A percentile compares a stretch with the other conserved stretches of the same genome.
Conservation (phyloP, 106 monocot species). For the Acorus calamus region DNA sequence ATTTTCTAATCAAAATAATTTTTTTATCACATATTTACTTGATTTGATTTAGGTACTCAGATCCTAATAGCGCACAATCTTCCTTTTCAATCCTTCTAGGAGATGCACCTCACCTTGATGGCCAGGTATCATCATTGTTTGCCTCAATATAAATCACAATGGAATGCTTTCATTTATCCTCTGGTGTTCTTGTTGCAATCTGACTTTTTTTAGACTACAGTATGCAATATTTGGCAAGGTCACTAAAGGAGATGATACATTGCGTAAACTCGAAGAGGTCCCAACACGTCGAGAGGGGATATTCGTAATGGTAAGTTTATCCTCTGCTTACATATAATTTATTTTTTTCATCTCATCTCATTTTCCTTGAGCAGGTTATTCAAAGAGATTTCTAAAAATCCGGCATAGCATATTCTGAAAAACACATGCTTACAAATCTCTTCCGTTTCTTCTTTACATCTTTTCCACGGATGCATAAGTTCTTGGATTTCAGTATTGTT, state of each 20-base stretch:
- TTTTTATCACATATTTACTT: background rate
- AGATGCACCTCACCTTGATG: conserved; percentile 91
- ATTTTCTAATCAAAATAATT: background rate
- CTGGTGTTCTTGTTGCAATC: background rate
- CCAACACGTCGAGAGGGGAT: conserved; percentile 95
- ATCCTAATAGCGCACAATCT: conserved; percentile 80
- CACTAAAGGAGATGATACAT: conserved; percentile 90
- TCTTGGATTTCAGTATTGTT: too few relatives aligned
- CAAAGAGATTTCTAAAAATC: too few relatives aligned
- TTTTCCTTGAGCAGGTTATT: background rate
- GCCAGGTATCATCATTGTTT: conserved; percentile 36
- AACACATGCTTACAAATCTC: too few relatives aligned
- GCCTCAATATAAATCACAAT: too few relatives aligned
- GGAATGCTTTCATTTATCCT: too few relatives aligned
- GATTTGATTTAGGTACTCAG: conserved; percentile 51
- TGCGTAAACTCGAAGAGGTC: conserved; percentile 81
- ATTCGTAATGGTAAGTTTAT: conserved; percentile 78
- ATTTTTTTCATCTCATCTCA: too few relatives aligned
- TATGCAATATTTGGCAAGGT: conserved; percentile 90
- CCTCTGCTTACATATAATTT: too few relatives aligned
- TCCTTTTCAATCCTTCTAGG: conserved; percentile 96
- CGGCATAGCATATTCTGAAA: too few relatives aligned
- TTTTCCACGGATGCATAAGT: too few relatives aligned
- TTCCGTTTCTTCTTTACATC: too few relatives aligned
- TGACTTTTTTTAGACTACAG: conserved; percentile 26